Evolutionary conservation across 2,329 filamentous ascomycete genomes (phyloP), one percentile per base, ranked within the genome.

Genomic region (Curvularia lunata): DNA sequence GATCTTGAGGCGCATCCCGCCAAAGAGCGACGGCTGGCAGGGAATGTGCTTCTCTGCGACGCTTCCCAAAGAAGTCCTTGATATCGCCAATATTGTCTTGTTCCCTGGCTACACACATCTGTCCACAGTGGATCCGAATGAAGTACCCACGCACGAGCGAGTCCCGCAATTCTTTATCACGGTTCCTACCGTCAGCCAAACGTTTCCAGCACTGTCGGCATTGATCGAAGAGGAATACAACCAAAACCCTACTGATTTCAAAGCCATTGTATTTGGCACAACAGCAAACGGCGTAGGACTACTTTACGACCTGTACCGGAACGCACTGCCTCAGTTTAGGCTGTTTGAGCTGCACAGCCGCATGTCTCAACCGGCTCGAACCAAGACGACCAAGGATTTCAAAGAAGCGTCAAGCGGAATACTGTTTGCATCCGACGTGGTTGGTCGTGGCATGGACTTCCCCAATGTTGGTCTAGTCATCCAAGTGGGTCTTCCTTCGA

Each of bases 381-480:
- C 79, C 4, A 69, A 74, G 12, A 81, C 79, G 2, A 81, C 79
- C 1, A 69, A 78, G 32, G 73, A 78, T 38, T 82, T 79, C 75
- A 81, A 79, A 58, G 73, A 80, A 54, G 71, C 79, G 18, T 67
- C 75, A 1, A 74, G 77, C 16, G 83, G 82, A 25, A 79, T 85
- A 51, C 72, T 85, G 62, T 81, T 85, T 53, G 83, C 83, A 21
- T 82, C 80, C 65, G 75, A 77, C 54, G 75, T 77, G 4, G 79
- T 82, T 10, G 81, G 80, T 9, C 77, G 81, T 50, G 81, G 81
- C 27, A 82, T 83, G 80, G 81, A 83, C 62, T 82, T 83, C 66
- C 81, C 81, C 19, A 81, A 82, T 54, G 80, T 82, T 56, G 78
- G 80, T 25, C 70, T 81, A 12, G 81, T 83, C 32, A 71, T 82